Conservation (phyloP, 2,329 filamentous ascomycete genomes). For the Orbilia brochopaga region DNA sequence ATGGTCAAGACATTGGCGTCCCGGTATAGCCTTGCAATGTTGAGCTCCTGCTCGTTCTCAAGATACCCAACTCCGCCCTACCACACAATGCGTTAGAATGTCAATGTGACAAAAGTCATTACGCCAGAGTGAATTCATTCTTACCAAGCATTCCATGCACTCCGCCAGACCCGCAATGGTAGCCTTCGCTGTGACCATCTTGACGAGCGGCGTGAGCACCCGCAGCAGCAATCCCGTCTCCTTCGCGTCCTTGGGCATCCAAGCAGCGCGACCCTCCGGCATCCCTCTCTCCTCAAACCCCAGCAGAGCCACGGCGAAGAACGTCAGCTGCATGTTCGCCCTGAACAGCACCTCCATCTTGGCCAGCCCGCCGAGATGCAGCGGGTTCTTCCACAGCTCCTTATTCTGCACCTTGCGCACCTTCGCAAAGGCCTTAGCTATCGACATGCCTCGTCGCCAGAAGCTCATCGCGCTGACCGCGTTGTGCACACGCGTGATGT, state of each 20-base stretch:
- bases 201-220: conserved; percentile 67
- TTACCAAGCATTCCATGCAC: conserved; percentile 65
- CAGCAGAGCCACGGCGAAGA: conserved; percentile 64
- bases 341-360: conserved; percentile 65
- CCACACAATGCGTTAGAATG: conserved; percentile 5
- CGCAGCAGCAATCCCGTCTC: conserved; percentile 59
- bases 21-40: conserved; percentile 70
- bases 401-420: conserved; percentile 64
- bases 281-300: conserved; percentile 63
- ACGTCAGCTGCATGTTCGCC: conserved; percentile 65
- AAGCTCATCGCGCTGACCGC: conserved; percentile 64
- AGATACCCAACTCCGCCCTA: conserved; percentile 72
- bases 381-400: conserved; percentile 62
- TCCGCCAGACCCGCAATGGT: conserved; percentile 63
- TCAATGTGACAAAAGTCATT: neutral
- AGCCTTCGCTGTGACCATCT: conserved; percentile 65
- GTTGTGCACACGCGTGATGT: conserved; percentile 69
- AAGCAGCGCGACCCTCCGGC: conserved; percentile 54
- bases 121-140: neutral
- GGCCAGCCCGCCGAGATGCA: conserved; percentile 68
- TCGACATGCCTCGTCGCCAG: conserved; percentile 65
- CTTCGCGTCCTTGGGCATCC: conserved; percentile 38
- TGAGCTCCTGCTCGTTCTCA: conserved; percentile 69
- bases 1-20: conserved; percentile 70
- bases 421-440: conserved; percentile 66